phyloP scores from a whole-genome alignment of 371 early-diverging fungal genomes.

The Rhizopus arrhizus region DNA sequence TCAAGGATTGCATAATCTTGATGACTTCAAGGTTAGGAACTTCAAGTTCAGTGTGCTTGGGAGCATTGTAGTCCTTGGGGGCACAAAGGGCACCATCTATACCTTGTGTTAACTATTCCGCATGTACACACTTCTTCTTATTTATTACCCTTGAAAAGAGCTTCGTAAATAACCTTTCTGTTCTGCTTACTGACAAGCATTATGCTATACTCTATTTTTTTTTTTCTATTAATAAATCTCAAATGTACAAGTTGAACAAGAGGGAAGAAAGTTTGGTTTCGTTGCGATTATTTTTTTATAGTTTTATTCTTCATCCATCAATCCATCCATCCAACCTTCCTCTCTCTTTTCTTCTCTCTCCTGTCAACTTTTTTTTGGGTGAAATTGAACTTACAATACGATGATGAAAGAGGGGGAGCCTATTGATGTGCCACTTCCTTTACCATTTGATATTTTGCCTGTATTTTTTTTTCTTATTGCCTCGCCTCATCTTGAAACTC shows the following conservation, averaged over 20 bases:
- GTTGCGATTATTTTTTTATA: neutral
- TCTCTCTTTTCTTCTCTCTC: neutral
- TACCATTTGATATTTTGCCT: slow-evolving; percentile 1
- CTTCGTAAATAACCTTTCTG: slow-evolving; percentile 92
- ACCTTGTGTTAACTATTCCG: no score
- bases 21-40: slow-evolving; percentile 98
- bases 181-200: slow-evolving; percentile 96
- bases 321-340: slow-evolving; percentile 11
- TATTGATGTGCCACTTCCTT: slow-evolving; percentile 17
- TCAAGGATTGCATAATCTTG: slow-evolving; percentile 96
- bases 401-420: slow-evolving; percentile 37
- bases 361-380: slow-evolving; percentile 8
- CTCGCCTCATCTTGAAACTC: no score
- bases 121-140: neutral
- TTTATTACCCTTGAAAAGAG: slow-evolving; percentile 77
- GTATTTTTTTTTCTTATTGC: neutral
- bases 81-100: slow-evolving; percentile 96
- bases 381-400: slow-evolving; percentile 35
- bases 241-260: neutral
- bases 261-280: neutral
- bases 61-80: slow-evolving; percentile 95
- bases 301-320: slow-evolving; percentile 1
- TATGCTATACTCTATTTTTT: slow-evolving; percentile 35
- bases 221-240: neutral
- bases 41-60: slow-evolving; percentile 91